Evolutionary conservation across 306 rosid species (phyloP), one percentile per base, ranked within the genome.

Genomic region (Begonia peltatifolia): DNA sequence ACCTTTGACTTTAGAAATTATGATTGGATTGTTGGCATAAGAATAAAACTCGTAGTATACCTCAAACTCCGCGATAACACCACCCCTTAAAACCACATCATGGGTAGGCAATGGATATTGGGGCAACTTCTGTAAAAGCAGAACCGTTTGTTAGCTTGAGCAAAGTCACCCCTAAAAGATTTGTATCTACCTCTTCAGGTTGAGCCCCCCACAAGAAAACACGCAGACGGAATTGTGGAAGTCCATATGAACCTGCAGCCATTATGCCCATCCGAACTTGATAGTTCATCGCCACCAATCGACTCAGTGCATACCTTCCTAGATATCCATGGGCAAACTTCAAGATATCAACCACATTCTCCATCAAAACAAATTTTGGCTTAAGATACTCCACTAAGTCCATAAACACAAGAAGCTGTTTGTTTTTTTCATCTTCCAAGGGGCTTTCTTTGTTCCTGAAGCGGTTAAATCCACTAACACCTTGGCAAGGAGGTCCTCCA

Each of bases 221-320:
- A 0, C 96, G 90, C 90, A 78, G 74, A 1, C 96, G 82, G 47
- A 78, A 87, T 23, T 87, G 96, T 3, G 96, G 94, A 47, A 87
- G 61, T 11, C 96, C 96, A 3, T 74, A 87, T 0, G 90, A 75
- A 11, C 96, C 96, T 2, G 96, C 96, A 3, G 85, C 83, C 92
- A 87, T 70, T 78, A 83, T 68, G 0, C 94, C 96, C 76, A 84
- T 57, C 14, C 92, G 73, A 13, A 83, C 77, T 73, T 87, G 96
- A 54, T 81, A 87, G 41, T 79, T 69, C 85, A 87, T 76, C 1
- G 72, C 59, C 15, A 87, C 81, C 20, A 87, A 74, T 11, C 96
- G 84, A 6, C 94, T 87, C 8, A 84, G 23, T 0, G 96, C 96
- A 60, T 81, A 87, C 1, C 96, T 81, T 0, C 96, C 96, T 51